A percentile compares a stretch with the other conserved stretches of the same genome.
Evolutionary conservation across 768 basidiomycete genomes (phyloP).

Genomic region (Leucocoprinus leucothites): DNA sequence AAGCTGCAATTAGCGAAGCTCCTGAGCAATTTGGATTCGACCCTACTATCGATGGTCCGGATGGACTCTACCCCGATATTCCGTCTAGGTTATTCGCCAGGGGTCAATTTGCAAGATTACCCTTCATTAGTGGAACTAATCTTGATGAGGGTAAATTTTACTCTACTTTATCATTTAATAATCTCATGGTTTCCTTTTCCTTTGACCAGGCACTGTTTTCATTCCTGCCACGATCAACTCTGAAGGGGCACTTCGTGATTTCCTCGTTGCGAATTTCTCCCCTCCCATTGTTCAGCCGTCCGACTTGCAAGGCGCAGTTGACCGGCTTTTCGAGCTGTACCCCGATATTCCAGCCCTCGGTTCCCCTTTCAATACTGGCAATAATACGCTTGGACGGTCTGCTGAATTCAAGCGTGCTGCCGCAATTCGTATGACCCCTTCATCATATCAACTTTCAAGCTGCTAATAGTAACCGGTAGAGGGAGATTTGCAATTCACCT

Average conservation of each 20-base stretch:
- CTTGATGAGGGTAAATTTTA: slow-evolving; percentile 41
- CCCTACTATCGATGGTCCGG: slow-evolving; percentile 40
- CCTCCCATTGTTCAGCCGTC: slow-evolving; percentile 25
- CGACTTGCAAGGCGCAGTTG: slow-evolving; percentile 19
- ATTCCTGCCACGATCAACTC: slow-evolving; percentile 22
- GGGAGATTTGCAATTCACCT: slow-evolving; percentile 38
- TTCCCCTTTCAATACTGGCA: slow-evolving; percentile 44
- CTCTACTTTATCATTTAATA: neutral
- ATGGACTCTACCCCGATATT: slow-evolving; percentile 35
- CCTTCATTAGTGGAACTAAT: slow-evolving; percentile 43
- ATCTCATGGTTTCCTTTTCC: neutral
- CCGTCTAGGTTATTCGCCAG: slow-evolving; percentile 29
- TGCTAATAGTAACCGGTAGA: slow-evolving; percentile 13
- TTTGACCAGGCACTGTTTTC: slow-evolving; percentile 32
- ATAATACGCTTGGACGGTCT: slow-evolving; percentile 38
- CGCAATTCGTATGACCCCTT: slow-evolving; percentile 21
- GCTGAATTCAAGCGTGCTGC: slow-evolving; percentile 29
- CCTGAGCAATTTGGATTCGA: slow-evolving; percentile 25
- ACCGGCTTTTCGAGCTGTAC: slow-evolving; percentile 33
- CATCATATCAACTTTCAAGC: neutral
- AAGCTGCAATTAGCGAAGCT: slow-evolving; percentile 14
- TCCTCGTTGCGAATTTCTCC: slow-evolving; percentile 23
- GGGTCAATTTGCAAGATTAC: slow-evolving; percentile 29
- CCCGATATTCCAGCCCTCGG: slow-evolving; percentile 39
- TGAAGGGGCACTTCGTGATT: slow-evolving; percentile 21